phyloP scores from a whole-genome alignment of 129 eudicot genomes.

The Helichrysum umbraculigerum region DNA sequence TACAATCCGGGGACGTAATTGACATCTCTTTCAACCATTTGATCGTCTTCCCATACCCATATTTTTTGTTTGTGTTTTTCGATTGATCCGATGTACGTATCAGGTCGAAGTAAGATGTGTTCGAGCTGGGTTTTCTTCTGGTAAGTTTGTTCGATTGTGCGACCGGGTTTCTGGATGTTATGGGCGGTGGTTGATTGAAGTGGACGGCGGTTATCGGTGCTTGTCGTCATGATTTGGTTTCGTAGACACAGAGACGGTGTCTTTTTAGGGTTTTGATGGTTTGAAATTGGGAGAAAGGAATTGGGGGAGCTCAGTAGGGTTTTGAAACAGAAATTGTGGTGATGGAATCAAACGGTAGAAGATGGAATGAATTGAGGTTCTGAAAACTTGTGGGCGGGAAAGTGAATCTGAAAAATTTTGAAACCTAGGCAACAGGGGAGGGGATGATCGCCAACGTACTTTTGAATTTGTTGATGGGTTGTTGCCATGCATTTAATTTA shows the following conservation, averaged over 20 bases:
- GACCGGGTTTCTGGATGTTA: slow-evolving; percentile 45
- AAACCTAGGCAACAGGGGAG: slow-evolving; percentile 1
- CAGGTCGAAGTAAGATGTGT: slow-evolving; percentile 96
- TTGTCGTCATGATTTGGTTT: slow-evolving; percentile 21
- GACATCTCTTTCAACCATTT: slow-evolving; percentile 43
- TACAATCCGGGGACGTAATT: slow-evolving; percentile 82
- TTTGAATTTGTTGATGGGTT: too few species aligned
- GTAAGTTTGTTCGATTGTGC: slow-evolving; percentile 86
- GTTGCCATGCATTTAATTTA: too few species aligned
- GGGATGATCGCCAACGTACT: too few species aligned
- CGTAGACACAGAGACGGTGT: neutral
- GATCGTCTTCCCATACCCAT: slow-evolving; percentile 62
- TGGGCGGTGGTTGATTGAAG: slow-evolving; percentile 61
- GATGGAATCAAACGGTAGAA: too few species aligned
- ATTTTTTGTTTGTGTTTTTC: slow-evolving; percentile 68
- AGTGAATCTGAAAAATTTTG: slow-evolving; percentile 8
- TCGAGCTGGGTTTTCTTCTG: slow-evolving; percentile 96
- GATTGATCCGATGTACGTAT: slow-evolving; percentile 88
- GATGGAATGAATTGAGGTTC: neutral
- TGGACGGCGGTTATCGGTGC: slow-evolving; percentile 44
- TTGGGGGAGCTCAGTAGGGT: neutral
- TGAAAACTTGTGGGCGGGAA: slow-evolving; percentile 27
- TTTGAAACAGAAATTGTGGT: neutral
- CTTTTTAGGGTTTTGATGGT: neutral
- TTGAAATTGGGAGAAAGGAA: too few species aligned